Base-by-base conservation (phyloP, 140 eudicot species). In the Bidens hawaiensis region DNA sequence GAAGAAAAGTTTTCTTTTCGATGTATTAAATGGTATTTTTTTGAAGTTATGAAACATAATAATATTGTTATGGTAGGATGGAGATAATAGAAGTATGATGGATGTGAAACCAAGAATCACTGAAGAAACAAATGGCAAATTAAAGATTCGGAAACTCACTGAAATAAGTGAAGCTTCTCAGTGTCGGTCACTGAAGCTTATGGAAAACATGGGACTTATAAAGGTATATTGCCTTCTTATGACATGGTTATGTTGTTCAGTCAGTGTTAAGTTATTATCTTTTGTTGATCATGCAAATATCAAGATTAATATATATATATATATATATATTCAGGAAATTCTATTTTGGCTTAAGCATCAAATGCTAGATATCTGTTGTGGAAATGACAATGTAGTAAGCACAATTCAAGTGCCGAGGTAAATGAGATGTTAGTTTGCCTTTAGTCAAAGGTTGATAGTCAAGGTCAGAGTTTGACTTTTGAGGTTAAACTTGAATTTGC, bases 101-200 rank as follows among this genome's bases (percentile, higher is more conserved):
- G 95, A 89, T 51, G 89, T 81, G 40, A 86, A 86, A 56, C 93
- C 95, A n/a, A 67, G 90, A 72, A 86, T 90, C 46, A 41, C 75
- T 24, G 95, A 79, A 65, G 94, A 86, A 76, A 40, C 42, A 13
- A 79, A 81, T 59, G 95, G 86, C 79, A 86, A 90, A 59, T 75
- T 88, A 6, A 84, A 86, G 80, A 70, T 79, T 60, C 79, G 88
- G 94, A 84, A 81, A 79, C 82, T 83, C 60, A 76, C 74, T 36
- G 97, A 86, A 62, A 78, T 83, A 18, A 74, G 59, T 40, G 95
- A 83, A 52, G 79, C 94, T 30, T 86, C 97, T 51, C 97, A 86
- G 60, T 86, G 94, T 59, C 89, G 95, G 7, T 74, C 95, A 26
- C 2, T 75, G 75, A 81, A 78, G 67, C 97, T 90, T 69, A 95